Base-by-base conservation (phyloP, 2,329 filamentous ascomycete genomes). In the Elsinoe australis region DNA sequence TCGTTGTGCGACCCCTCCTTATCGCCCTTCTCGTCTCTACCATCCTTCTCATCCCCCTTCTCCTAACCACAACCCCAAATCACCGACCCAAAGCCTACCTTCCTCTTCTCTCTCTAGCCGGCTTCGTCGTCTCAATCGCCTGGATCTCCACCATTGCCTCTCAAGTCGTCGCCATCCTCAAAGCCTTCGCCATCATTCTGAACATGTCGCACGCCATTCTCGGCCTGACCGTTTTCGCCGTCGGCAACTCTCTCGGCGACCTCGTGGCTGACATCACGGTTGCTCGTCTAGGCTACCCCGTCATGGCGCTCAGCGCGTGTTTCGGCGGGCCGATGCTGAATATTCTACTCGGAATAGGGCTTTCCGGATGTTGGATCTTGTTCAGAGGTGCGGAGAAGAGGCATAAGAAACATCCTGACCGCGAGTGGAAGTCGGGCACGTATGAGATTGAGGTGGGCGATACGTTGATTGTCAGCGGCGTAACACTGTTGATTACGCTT, bases 321-420 rank as follows among this genome's bases (percentile, higher is more conserved):
- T 95, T 98, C 63, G 92, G 92, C n/a, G 94, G 92, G 0, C 92
- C 92, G 0, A 90, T 98, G 87, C 77, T 98, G 32, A 98, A 98
- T 59, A 98, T 98, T 53, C 71, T 98, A 0, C 77, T 98, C 3
- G 92, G 92, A 0, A 89, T 98, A 46, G 92, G 92, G n/a, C 72
- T 96, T 3, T 85, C 85, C 19, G 92, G 92, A 12, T 76, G 87
- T 31, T 94, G 89, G 62, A 92, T 95, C 76, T 89, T 86, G 49
- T 73, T 94, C 12, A 75, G 76, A 48, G 75, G 79, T 24, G 84
- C 83, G 14, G 78, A 83, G 56, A 73, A 78, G 53, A 72, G 73
- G 46, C 79, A 86, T 52, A 66, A 71, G 21, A 82, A 82, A 55
- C 81, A 90, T 58, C 85, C 85, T 0, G 71, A 79, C 14, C 68